These are phyloP conservation scores for Xanthoparmelia taractica DNA, from an alignment of 495 filamentous ascomycete species.

Conservation along the genomic window DNA sequence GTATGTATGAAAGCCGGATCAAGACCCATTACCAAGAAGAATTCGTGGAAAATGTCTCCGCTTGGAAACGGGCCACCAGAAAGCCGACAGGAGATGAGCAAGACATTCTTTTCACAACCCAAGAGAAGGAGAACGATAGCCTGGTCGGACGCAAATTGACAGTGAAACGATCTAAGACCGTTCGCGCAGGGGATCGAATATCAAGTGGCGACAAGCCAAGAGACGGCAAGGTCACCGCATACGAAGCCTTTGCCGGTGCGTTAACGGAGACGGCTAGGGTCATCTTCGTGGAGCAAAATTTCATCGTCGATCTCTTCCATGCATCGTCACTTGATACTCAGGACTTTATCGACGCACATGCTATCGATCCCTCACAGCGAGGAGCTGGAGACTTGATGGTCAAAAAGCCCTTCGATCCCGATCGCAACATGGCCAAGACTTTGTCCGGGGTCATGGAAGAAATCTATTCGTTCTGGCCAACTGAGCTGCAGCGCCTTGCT, in stretches of 20 bases:
- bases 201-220: constrained; percentile 52
- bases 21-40: constrained; percentile 72
- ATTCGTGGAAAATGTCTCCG: constrained; percentile 67
- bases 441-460: constrained; percentile 80
- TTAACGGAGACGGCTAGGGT: constrained; percentile 71
- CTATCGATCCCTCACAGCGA: constrained; percentile 58
- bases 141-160: constrained; percentile 83
- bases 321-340: constrained; percentile 64
- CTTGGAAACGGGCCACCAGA: constrained; percentile 74
- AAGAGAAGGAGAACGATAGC: constrained; percentile 69
- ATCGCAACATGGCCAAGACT: constrained; percentile 70
- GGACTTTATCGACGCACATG: constrained; percentile 76
- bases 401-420: constrained; percentile 71
- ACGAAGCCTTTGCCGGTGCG: constrained; percentile 74
- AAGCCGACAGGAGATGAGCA: constrained; percentile 78
- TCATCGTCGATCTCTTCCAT: constrained; percentile 88
- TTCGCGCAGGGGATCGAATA: constrained; percentile 58
- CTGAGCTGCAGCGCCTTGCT: constrained; percentile 68
- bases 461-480: constrained; percentile 71
- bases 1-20: constrained; percentile 68
- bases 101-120: constrained; percentile 78
- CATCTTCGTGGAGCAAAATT: constrained; percentile 88
- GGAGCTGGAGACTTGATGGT: constrained; percentile 58
- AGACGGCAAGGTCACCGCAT: constrained; percentile 60
- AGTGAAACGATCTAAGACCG: constrained; percentile 80